Conservation (phyloP, 768 basidiomycete genomes). For the Rhodotorula sphaerocarpa region DNA sequence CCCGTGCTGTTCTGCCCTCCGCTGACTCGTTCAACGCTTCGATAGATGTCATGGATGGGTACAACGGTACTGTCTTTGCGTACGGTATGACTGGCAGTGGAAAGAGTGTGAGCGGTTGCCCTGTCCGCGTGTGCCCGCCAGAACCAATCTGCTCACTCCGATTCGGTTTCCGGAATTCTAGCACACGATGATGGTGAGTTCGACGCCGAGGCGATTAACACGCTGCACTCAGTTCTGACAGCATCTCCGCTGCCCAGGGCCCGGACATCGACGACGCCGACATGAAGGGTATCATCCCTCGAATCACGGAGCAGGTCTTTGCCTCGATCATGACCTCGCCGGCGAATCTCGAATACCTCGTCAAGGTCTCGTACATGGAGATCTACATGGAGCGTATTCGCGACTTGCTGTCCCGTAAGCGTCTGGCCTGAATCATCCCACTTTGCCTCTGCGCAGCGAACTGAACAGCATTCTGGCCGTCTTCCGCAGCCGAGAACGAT, state of each 20-base stretch:
- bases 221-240: neutral
- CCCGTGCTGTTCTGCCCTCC: neutral
- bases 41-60: constrained; percentile 92
- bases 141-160: neutral
- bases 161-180: neutral
- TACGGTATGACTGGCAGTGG: constrained; percentile 78
- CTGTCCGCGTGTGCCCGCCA: too few relatives aligned
- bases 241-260: constrained; percentile 53
- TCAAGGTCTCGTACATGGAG: constrained; percentile 99
- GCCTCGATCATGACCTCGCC: constrained; percentile 94
- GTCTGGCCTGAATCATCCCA: too few relatives aligned
- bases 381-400: constrained; percentile 95
- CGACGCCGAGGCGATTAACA: neutral
- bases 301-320: constrained; percentile 98
- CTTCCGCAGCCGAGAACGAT: constrained; percentile 73
- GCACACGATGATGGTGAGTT: constrained; percentile 91
- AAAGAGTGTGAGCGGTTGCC: constrained; percentile 58
- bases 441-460: neutral
- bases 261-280: constrained; percentile 93
- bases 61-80: constrained; percentile 88
- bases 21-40: neutral
- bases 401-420: constrained; percentile 89
- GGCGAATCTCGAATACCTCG: constrained; percentile 89
- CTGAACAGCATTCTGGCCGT: too few relatives aligned
- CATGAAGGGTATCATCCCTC: constrained; percentile 89